Evolutionary conservation across 1,139 yeast species (phyloP).

Genomic region (Candida tropicalis): DNA sequence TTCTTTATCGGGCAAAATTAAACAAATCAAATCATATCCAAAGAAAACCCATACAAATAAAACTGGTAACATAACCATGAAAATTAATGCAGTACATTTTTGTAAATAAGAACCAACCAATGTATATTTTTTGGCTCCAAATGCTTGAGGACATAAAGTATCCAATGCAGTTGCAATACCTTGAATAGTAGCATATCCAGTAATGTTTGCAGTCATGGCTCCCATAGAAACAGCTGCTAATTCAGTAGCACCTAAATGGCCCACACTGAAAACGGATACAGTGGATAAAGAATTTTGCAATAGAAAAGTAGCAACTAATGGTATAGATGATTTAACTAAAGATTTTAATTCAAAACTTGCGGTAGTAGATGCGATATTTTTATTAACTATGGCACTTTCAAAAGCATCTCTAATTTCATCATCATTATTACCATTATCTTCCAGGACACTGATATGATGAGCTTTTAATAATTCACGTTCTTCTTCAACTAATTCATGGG

Average conservation of each 20-base stretch:
- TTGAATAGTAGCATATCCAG: conserved; percentile 60
- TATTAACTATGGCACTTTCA: conserved; percentile 36
- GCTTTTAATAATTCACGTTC: conserved; percentile 41
- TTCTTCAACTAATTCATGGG: conserved; percentile 33
- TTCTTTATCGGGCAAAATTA: conserved; percentile 46
- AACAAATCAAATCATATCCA: conserved; percentile 40
- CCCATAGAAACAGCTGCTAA: conserved; percentile 65
- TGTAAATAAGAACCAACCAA: conserved; percentile 57
- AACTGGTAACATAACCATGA: conserved; percentile 51
- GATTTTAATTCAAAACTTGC: conserved; percentile 39
- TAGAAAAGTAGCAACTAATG: conserved; percentile 55
- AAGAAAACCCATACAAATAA: conserved; percentile 52
- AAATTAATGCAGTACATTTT: conserved; percentile 55
- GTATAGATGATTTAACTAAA: conserved; percentile 48
- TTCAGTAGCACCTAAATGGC: conserved; percentile 60
- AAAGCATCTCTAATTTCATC: conserved; percentile 34
- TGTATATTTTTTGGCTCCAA: conserved; percentile 55
- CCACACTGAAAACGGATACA: conserved; percentile 60
- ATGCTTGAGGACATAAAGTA: conserved; percentile 62
- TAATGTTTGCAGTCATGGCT: conserved; percentile 63
- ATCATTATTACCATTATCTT: conserved; percentile 25
- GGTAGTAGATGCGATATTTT: conserved; percentile 31
- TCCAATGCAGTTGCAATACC: conserved; percentile 63
- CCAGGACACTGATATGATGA: conserved; percentile 23
- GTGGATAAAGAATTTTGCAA: conserved; percentile 59